These are phyloP conservation scores for Coniochaeta prunicola DNA, from an alignment of 2,329 filamentous ascomycete genomes.

Conservation along the genomic window DNA sequence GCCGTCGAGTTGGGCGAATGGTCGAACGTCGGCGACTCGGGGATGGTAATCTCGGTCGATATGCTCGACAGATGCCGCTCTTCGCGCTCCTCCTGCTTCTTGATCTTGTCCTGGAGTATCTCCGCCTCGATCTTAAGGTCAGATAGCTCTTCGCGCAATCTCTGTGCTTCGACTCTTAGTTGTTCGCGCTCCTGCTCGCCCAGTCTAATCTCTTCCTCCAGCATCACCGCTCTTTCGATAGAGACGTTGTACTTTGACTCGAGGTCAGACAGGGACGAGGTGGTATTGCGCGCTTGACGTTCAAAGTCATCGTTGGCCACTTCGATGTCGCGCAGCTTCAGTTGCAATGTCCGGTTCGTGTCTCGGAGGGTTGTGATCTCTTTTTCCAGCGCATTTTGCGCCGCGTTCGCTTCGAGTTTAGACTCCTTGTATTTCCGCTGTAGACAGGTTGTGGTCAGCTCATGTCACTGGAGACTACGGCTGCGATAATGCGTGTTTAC, in stretches of 20 bases:
- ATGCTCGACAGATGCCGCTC: slow-evolving; percentile 50
- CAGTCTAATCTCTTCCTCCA: slow-evolving; percentile 89
- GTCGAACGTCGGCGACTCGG: slow-evolving; percentile 67
- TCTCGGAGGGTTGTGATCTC: slow-evolving; percentile 92
- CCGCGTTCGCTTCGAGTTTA: slow-evolving; percentile 77
- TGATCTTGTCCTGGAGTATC: slow-evolving; percentile 88
- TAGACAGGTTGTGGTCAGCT: slow-evolving; percentile 11
- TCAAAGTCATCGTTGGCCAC: slow-evolving; percentile 98
- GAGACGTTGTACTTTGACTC: slow-evolving; percentile 95
- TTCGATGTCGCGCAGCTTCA: slow-evolving; percentile 87
- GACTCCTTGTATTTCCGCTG: slow-evolving; percentile 95
- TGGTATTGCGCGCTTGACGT: slow-evolving; percentile 89
- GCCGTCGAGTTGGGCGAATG: slow-evolving; percentile 76
- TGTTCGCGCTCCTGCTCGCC: slow-evolving; percentile 88
- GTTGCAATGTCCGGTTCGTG: slow-evolving; percentile 69
- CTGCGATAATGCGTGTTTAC: slow-evolving; percentile 38
- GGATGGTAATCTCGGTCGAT: slow-evolving; percentile 54
- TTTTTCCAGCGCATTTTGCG: slow-evolving; percentile 84
- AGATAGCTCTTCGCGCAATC: slow-evolving; percentile 81
- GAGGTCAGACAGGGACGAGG: slow-evolving; percentile 90
- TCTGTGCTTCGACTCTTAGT: slow-evolving; percentile 83
- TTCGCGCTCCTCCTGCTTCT: slow-evolving; percentile 56
- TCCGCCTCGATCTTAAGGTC: slow-evolving; percentile 94
- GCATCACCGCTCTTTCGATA: slow-evolving; percentile 84
- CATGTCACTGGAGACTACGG: not conserved